Base-by-base conservation (phyloP, 2,329 filamentous ascomycete species). In the Magnaporthiopsis incrustans region DNA sequence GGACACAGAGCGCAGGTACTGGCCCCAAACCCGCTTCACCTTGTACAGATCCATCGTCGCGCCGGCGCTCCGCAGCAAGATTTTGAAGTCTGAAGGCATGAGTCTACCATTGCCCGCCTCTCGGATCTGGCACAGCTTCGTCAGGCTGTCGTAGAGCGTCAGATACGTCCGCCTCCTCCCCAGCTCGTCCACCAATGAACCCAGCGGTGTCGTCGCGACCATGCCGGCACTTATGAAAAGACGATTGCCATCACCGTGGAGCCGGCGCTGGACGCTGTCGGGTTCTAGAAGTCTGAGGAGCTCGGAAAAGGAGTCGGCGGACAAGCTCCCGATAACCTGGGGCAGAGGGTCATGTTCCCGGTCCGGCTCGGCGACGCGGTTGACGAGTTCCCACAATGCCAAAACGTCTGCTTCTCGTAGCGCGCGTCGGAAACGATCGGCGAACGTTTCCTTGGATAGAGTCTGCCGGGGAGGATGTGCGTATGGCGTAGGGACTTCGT, bases 201-300 rank as follows among this genome's bases (percentile, higher is more conserved):
- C 70, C 56, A 78, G 67, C 33, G 77, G 72, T 1, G 78, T 77
- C 63, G 74, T 73, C 35, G 77, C 71, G 8, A 73, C 75, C 70
- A 77, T 81, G 68, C 73, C 80, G 18, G 69, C 64, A 4, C 73
- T 68, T 62, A 83, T 72, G 22, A 70, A 67, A 15, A 58, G 30
- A 12, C 57, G 26, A 25, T 27, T 27, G 26, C 57, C 57, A 32
- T 27, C 57, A 22, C 78, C 76, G 50, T 79, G 71, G 26, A 85
- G 71, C 15, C 81, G 73, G 26, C 74, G 71, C 63, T 82, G 77
- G 25, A 85, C 74, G 27, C 73, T 70, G 5, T 82, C 69, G 0
- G 89, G 88, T 65, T 90, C 85, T 11, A 92, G 73, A 6, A 81
- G 78, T 44, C 81, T 80, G 35, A 93, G 72, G 12, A 89, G 81